Base-by-base conservation (phyloP, 2,329 filamentous ascomycete genomes). In the Hypoxylon sp. region DNA sequence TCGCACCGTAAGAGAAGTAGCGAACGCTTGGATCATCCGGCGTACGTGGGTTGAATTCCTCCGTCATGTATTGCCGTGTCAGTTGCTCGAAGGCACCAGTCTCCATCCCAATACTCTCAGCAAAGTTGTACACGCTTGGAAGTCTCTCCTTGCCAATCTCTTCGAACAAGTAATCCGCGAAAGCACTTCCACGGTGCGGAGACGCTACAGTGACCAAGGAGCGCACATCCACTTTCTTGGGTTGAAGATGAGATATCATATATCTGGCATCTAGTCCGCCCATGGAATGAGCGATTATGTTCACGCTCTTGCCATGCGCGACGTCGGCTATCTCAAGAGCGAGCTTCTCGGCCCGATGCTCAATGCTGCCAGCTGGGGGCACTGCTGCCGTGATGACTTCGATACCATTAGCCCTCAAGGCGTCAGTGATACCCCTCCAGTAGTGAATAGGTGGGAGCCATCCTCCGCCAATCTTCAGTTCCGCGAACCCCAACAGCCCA, bases 211-310 rank as follows among this genome's bases (percentile, higher is more conserved):
- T 88, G 44, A 85, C 83, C 12, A 88, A 79, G 1, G 82, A 83
- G 26, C 80, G 79, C 51, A 87, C 83, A 16, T 78, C 73, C 18
- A 86, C 78, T 40, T 79, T 76, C 22, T 77, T 74, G 0, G 84
- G 84, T 42, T 78, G 78, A 11, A 89, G 79, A 52, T 81, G 80
- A 20, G 87, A 86, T 55, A 90, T 85, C 87, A 90, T 88, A 75
- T 89, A 88, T 46, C 88, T 81, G 8, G 87, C 85, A 74, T 90
- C 88, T 2, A 91, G 80, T 1, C 88, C 88, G 49, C 88, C 87
- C 87, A 89, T 89, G 70, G 83, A 86, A 78, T 93, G 91, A 40
- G 87, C 87, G 18, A 93, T 83, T 63, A 97, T 91, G 74, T 92
- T 93, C 69, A 97, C 92, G 52, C 89, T 86, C 64, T 78, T 80